phyloP scores from a whole-genome alignment of 805 yeast species.

The Yarrowia porcina region DNA sequence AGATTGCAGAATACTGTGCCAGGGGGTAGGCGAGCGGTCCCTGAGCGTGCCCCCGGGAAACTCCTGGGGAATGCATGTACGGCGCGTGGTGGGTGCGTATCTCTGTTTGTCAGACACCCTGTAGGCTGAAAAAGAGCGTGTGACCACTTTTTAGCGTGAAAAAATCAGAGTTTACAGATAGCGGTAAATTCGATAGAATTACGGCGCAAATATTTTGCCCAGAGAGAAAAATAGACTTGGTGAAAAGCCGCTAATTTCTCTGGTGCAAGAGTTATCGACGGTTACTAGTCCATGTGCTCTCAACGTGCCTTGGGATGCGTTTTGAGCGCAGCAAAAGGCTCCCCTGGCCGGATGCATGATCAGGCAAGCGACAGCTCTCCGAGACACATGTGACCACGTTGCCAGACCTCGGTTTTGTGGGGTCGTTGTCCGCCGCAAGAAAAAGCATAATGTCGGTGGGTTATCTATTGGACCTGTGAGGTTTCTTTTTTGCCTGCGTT shows the following conservation, averaged over 20 bases:
- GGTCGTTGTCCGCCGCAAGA: background rate
- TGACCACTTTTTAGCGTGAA: conserved; percentile 19
- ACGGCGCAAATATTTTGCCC: conserved; percentile 9
- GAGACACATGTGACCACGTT: background rate
- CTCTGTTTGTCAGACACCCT: background rate
- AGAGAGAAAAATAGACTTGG: background rate
- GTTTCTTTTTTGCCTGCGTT: background rate
- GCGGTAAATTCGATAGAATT: background rate
- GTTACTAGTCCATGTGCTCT: background rate
- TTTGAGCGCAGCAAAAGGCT: no score
- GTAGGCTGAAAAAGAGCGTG: background rate
- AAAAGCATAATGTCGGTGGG: background rate
- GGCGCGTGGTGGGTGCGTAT: conserved; percentile 4
- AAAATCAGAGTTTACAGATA: conserved; percentile 15
- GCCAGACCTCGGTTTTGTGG: background rate
- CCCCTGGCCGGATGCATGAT: no score
- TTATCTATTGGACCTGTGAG: conserved; percentile 16
- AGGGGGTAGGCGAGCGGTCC: background rate
- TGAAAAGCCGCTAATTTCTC: background rate
- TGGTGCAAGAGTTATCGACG: background rate
- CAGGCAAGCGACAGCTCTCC: background rate
- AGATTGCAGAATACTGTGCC: background rate
- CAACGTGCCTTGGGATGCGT: no score
- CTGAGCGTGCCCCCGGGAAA: background rate
- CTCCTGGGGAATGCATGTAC: conserved; percentile 18